Percentiles rank a stretch among this genome's conserved stretches.
These are phyloP conservation scores for Nannochloris sp. DNA, from an alignment of 139 green algal genomes.

Conservation along the genomic window DNA sequence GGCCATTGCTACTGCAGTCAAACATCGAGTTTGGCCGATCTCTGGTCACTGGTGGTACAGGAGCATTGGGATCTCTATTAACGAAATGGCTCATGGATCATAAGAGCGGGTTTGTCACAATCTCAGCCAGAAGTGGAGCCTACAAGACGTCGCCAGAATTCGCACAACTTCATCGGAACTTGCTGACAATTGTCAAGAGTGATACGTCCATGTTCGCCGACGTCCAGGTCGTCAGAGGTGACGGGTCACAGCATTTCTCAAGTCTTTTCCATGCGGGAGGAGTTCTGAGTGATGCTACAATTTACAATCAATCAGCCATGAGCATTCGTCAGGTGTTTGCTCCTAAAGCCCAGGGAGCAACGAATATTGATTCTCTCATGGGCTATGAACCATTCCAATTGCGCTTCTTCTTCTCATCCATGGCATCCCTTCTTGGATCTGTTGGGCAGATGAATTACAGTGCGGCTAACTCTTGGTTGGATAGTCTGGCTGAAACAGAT, in stretches of 20 bases:
- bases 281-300: slow-evolving; percentile 54
- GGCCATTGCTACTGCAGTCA: not conserved
- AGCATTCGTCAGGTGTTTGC: slow-evolving; percentile 28
- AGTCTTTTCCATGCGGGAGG: slow-evolving; percentile 52
- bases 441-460: slow-evolving; percentile 59
- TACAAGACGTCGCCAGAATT: not conserved
- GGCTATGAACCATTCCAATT: slow-evolving; percentile 7
- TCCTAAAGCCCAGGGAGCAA: slow-evolving; percentile 34
- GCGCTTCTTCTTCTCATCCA: slow-evolving; percentile 44
- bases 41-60: slow-evolving; percentile 10
- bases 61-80: slow-evolving; percentile 19
- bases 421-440: slow-evolving; percentile 54
- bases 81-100: slow-evolving; percentile 24
- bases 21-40: not conserved
- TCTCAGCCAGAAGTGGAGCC: slow-evolving; percentile 18
- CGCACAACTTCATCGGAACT: not conserved
- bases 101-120: slow-evolving; percentile 9
- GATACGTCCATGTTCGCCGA: slow-evolving; percentile 16
- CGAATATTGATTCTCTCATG: not conserved
- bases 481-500: slow-evolving; percentile 20
- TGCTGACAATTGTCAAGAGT: slow-evolving; percentile 19
- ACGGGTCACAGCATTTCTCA: not conserved
- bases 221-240: not conserved
- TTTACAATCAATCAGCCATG: slow-evolving; percentile 36
- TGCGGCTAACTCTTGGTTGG: slow-evolving; percentile 51